A percentile compares a stretch with the other conserved stretches of the same genome.
Evolutionary conservation across 2,329 filamentous ascomycete genomes (phyloP).

Genomic region (Penicillium sp.): DNA sequence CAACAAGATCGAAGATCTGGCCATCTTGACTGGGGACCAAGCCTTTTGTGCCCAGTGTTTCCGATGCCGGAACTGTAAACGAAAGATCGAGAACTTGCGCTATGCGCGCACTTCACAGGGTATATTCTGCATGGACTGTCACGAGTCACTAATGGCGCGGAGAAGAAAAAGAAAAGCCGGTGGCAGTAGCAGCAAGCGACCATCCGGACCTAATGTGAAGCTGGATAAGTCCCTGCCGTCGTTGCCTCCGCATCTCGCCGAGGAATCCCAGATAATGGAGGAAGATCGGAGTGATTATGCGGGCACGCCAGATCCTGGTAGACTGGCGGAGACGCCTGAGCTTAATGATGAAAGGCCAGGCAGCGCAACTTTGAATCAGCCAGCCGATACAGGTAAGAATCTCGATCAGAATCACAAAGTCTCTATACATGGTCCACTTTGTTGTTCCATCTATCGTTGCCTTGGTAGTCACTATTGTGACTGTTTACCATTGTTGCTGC

Average conservation of each 20-base stretch:
- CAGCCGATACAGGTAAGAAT: slow-evolving; percentile 33
- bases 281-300: slow-evolving; percentile 61
- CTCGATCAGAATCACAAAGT: background rate
- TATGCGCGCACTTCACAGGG: slow-evolving; percentile 97
- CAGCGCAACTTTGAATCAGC: slow-evolving; percentile 24
- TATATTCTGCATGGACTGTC: slow-evolving; percentile 99
- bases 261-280: slow-evolving; percentile 58
- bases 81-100: slow-evolving; percentile 95
- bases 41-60: slow-evolving; percentile 98
- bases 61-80: slow-evolving; percentile 95
- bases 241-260: slow-evolving; percentile 68
- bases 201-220: slow-evolving; percentile 54
- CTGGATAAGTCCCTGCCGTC: slow-evolving; percentile 92
- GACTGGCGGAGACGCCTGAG: slow-evolving; percentile 18
- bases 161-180: slow-evolving; percentile 79
- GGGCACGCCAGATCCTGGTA: slow-evolving; percentile 46
- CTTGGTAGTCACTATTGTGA: background rate
- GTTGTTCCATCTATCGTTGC: background rate
- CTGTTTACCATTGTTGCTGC: background rate
- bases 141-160: slow-evolving; percentile 92
- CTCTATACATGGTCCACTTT: background rate
- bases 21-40: slow-evolving; percentile 95
- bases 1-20: slow-evolving; percentile 97
- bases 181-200: slow-evolving; percentile 37
- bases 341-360: slow-evolving; percentile 24